phyloP scores from a whole-genome alignment of 306 rosid genomes.

The Inga oerstediana region DNA sequence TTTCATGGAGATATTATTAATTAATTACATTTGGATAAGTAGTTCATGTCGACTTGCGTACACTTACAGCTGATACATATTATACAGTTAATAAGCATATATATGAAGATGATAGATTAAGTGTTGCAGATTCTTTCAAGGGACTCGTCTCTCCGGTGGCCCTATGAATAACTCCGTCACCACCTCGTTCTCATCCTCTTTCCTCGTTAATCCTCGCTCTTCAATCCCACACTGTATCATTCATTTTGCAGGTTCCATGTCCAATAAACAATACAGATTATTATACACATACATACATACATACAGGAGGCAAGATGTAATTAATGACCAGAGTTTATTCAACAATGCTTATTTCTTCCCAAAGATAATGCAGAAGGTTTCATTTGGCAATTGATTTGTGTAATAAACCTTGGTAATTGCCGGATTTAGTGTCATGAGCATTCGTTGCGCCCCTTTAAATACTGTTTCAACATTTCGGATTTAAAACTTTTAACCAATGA shows the following conservation, averaged over 20 bases:
- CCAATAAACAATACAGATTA: not conserved
- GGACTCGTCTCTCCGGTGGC: constrained; percentile 48
- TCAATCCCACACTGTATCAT: constrained; percentile 48
- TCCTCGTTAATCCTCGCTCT: not conserved
- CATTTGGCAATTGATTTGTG: no score
- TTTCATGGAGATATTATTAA: not conserved
- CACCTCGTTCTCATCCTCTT: constrained; percentile 49
- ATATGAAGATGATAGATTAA: not conserved
- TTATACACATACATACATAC: not conserved
- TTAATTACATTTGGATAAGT: not conserved
- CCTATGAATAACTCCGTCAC: constrained; percentile 86
- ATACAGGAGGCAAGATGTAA: not conserved
- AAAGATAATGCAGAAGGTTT: not conserved
- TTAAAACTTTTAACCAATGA: no score
- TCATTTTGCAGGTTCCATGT: not conserved
- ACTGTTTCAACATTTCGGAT: no score
- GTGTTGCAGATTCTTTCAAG: constrained; percentile 4
- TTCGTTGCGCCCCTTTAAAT: no score
- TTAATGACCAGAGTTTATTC: not conserved
- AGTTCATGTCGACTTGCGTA: not conserved
- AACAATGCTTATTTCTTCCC: not conserved
- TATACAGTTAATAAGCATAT: not conserved
- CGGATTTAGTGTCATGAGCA: no score
- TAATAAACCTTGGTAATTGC: no score
- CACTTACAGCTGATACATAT: not conserved